These are phyloP conservation scores for Magnolia kwangsiensis DNA, from an alignment of 164 flowering plant species.

Conservation along the genomic window DNA sequence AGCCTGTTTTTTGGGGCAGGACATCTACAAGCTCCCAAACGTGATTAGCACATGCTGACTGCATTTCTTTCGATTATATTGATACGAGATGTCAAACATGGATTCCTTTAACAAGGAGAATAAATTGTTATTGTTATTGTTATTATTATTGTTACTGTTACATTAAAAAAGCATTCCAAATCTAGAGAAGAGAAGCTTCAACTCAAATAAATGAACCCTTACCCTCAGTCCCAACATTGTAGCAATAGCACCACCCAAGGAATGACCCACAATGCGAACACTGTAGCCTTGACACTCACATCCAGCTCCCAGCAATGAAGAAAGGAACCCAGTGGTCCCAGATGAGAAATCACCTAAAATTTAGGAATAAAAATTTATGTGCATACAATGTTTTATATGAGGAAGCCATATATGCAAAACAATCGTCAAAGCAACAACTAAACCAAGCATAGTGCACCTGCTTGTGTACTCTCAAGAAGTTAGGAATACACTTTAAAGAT, in stretches of 20 bases:
- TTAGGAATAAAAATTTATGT: not conserved
- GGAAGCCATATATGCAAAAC: not conserved
- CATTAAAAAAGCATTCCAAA: too few relatives aligned
- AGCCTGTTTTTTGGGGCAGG: too few relatives aligned
- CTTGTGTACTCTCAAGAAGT: not conserved
- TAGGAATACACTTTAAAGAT: not conserved
- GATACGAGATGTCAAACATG: too few relatives aligned
- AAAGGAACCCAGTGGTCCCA: conserved; percentile 52
- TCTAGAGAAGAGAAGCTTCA: not conserved
- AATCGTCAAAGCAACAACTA: not conserved
- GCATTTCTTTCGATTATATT: too few relatives aligned
- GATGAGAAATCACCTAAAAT: conserved; percentile 20
- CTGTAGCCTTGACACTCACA: conserved; percentile 78
- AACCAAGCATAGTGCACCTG: not conserved
- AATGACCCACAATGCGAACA: conserved; percentile 79
- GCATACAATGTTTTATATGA: not conserved
- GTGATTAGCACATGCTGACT: too few relatives aligned
- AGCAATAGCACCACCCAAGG: conserved; percentile 84
- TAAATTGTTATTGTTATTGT: too few relatives aligned
- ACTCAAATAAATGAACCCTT: conserved; percentile 18
- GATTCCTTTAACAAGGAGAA: too few relatives aligned
- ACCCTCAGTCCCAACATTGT: conserved; percentile 72
- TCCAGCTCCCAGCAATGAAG: conserved; percentile 69
- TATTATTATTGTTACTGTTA: too few relatives aligned
- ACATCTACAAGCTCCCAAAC: too few relatives aligned